Conservation (phyloP, 1,284 basidiomycete genomes). For the Caloboletus firmus region DNA sequence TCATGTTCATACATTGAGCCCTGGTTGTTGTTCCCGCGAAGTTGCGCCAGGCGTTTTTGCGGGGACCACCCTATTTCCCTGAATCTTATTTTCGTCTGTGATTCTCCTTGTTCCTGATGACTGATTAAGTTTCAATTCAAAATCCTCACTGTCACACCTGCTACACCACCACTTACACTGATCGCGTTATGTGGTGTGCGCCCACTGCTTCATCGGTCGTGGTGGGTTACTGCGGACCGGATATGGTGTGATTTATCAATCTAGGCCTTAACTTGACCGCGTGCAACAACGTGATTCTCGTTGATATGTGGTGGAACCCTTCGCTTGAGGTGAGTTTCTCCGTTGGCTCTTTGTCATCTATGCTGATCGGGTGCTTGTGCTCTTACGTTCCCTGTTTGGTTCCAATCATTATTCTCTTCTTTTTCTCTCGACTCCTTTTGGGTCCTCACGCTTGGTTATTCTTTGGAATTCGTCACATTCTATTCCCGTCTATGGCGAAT, state of each 20-base stretch:
- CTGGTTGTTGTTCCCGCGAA: background rate
- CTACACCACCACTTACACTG: background rate
- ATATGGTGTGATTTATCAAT: background rate
- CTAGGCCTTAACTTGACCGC: constrained; percentile 88
- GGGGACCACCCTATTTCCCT: background rate
- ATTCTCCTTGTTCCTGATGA: background rate
- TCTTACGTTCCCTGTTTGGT: constrained; percentile 1
- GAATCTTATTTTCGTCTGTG: background rate
- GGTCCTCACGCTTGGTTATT: background rate
- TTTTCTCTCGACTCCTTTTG: background rate
- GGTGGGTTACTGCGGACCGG: constrained; percentile 1
- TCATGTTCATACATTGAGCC: background rate
- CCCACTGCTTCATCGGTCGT: background rate
- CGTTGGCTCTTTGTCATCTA: background rate
- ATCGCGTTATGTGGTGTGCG: constrained; percentile 1
- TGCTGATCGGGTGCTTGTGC: constrained; percentile 9
- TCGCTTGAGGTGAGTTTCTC: constrained; percentile 63
- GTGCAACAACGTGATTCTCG: constrained; percentile 91
- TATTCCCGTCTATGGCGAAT: background rate
- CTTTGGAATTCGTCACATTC: background rate
- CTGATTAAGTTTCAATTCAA: constrained; percentile 16
- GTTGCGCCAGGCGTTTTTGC: background rate
- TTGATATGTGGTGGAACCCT: constrained; percentile 97
- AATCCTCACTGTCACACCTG: background rate
- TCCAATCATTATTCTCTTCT: background rate